Evolutionary conservation across 2,329 filamentous ascomycete genomes (phyloP).

Genomic region (Mycocentrospora acerina): DNA sequence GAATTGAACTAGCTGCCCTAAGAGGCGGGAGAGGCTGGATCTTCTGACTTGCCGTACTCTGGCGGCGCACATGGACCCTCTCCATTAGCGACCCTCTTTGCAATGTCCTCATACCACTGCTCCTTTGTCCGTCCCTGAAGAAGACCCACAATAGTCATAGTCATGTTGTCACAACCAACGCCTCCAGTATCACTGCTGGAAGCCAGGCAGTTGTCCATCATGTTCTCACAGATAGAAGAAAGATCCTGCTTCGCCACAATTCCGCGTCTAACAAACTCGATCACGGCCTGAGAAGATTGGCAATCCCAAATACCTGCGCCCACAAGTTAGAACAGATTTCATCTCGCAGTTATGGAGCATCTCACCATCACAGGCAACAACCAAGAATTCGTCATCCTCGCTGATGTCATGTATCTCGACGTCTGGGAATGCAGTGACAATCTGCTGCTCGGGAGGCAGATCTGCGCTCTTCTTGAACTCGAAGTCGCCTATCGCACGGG

Average conservation of each 20-base stretch:
- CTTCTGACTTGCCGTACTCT: constrained; percentile 88
- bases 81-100: constrained; percentile 89
- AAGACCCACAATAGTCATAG: constrained; percentile 88
- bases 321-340: too few species aligned
- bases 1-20: constrained; percentile 33
- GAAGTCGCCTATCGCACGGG: constrained; percentile 96
- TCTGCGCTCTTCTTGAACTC: constrained; percentile 99
- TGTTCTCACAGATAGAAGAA: constrained; percentile 96
- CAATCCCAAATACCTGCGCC: constrained; percentile 95
- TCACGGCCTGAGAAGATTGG: constrained; percentile 94
- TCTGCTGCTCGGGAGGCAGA: constrained; percentile 95
- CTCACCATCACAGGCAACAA: constrained; percentile 48
- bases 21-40: constrained; percentile 32
- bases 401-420: constrained; percentile 87
- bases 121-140: constrained; percentile 91
- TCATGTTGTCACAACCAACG: constrained; percentile 99
- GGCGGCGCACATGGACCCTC: constrained; percentile 98
- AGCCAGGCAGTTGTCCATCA: constrained; percentile 99
- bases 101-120: constrained; percentile 97
- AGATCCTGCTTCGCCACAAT: constrained; percentile 96
- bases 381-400: constrained; percentile 86
- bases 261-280: constrained; percentile 94
- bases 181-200: constrained; percentile 98
- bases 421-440: constrained; percentile 95
- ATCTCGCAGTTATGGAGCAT: too few species aligned